Conservation (phyloP, 768 basidiomycete genomes). For the Mycena pura region DNA sequence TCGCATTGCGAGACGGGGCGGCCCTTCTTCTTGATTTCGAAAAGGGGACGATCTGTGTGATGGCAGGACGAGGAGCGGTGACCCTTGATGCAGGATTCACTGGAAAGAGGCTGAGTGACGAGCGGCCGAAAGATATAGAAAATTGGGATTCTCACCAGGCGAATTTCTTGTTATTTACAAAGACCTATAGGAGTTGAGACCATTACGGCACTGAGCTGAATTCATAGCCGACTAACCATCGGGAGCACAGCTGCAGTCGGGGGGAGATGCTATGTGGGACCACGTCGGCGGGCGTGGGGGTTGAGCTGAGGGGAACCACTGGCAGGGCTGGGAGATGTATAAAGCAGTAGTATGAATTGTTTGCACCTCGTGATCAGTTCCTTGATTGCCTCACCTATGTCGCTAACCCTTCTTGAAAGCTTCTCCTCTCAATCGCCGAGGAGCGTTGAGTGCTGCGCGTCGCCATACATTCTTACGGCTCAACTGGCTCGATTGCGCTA, state of each 20-base stretch:
- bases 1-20: slow-evolving; percentile 90
- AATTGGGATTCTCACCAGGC: slow-evolving; percentile 64
- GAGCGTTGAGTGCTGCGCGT: too few species aligned
- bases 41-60: slow-evolving; percentile 88
- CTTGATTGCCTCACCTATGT: too few species aligned
- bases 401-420: too few species aligned
- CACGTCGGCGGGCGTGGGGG: neutral
- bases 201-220: neutral
- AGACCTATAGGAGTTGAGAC: slow-evolving; percentile 52
- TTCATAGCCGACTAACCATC: neutral
- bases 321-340: too few species aligned
- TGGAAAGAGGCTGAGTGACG: slow-evolving; percentile 36
- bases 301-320: too few species aligned
- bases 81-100: slow-evolving; percentile 94
- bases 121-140: neutral
- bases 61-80: slow-evolving; percentile 90
- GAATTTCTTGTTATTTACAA: slow-evolving; percentile 75
- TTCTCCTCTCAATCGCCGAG: slow-evolving; percentile 14
- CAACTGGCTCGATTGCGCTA: slow-evolving; percentile 18
- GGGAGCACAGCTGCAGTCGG: neutral
- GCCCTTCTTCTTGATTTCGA: slow-evolving; percentile 93
- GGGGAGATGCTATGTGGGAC: neutral
- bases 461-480: neutral
- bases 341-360: too few species aligned
- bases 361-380: too few species aligned